Evolutionary conservation across 352 stramenopile genomes (phyloP).

Genomic region (Pilasporangium apinafurcum): DNA sequence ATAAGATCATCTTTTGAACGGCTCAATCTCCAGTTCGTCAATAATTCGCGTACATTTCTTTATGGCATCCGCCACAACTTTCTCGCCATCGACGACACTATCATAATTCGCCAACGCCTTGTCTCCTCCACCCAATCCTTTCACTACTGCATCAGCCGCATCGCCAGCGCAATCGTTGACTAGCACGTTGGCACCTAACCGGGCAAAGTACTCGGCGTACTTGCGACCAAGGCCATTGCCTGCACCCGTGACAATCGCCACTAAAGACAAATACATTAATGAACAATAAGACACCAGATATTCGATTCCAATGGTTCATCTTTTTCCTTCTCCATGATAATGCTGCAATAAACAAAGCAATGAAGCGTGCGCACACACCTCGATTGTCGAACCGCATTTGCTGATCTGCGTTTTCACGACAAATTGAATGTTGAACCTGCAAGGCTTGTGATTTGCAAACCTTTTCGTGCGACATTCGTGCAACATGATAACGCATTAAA

Average conservation of each 20-base stretch:
- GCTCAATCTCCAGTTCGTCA: not conserved
- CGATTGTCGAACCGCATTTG: slow-evolving; percentile 49
- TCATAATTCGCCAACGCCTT: slow-evolving; percentile 66
- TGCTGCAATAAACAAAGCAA: not conserved
- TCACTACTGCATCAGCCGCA: slow-evolving; percentile 59
- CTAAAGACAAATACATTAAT: slow-evolving; percentile 11
- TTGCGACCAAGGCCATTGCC: slow-evolving; percentile 79
- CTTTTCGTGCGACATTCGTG: too few relatives aligned
- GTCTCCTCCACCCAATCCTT: slow-evolving; percentile 36
- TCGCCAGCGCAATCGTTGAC: slow-evolving; percentile 72
- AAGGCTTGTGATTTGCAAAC: not conserved
- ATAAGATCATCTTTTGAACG: not conserved
- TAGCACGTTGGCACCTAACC: slow-evolving; percentile 62
- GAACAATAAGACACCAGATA: not conserved
- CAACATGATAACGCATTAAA: slow-evolving; percentile 1
- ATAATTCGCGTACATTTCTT: slow-evolving; percentile 50
- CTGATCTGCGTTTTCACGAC: slow-evolving; percentile 1
- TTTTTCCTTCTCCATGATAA: too few relatives aligned
- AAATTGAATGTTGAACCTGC: not conserved
- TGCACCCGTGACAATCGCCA: slow-evolving; percentile 84
- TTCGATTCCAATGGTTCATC: too few relatives aligned
- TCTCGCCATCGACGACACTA: slow-evolving; percentile 61
- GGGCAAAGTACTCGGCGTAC: slow-evolving; percentile 72
- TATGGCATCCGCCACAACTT: slow-evolving; percentile 79
- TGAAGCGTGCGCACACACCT: slow-evolving; percentile 9